Evolutionary conservation across 2,329 filamentous ascomycete genomes (phyloP).

Genomic region (Neobulgaria alba): DNA sequence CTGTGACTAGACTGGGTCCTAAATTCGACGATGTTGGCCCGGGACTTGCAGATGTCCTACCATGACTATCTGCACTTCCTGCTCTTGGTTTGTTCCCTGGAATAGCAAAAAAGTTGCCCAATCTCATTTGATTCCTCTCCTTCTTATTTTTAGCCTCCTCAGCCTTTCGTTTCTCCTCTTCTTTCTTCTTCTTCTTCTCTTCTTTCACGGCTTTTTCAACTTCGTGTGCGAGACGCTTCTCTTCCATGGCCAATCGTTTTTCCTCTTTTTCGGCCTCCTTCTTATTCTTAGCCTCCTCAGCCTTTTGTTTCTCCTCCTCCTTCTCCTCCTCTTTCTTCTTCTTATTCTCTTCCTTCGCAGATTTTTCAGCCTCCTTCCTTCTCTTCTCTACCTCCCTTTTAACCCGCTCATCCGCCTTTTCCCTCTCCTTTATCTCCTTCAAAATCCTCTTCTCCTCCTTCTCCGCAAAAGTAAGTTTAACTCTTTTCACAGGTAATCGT

Average conservation of each 20-base stretch:
- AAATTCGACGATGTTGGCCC: slow-evolving; percentile 5
- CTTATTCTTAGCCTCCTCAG: slow-evolving; percentile 28
- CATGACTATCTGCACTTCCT: slow-evolving; percentile 16
- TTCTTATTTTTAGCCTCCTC: slow-evolving; percentile 39
- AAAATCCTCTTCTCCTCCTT: slow-evolving; percentile 32
- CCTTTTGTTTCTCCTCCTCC: slow-evolving; percentile 23
- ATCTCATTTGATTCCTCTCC: slow-evolving; percentile 37
- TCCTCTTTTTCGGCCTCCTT: slow-evolving; percentile 33
- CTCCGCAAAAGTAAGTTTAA: slow-evolving; percentile 22
- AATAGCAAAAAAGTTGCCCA: slow-evolving; percentile 22
- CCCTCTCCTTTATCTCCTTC: slow-evolving; percentile 23
- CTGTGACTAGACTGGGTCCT: slow-evolving; percentile 4
- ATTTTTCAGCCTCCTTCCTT: slow-evolving; percentile 27
- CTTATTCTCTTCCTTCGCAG: slow-evolving; percentile 32
- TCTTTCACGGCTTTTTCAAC: slow-evolving; percentile 26
- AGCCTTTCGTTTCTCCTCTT: slow-evolving; percentile 34
- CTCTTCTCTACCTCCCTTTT: slow-evolving; percentile 28
- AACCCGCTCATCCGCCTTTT: slow-evolving; percentile 27
- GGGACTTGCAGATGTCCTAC: slow-evolving; percentile 20
- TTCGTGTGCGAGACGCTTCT: slow-evolving; percentile 29
- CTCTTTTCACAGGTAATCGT: slow-evolving; percentile 21
- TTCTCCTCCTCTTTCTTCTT: slow-evolving; percentile 31
- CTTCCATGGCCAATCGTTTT: slow-evolving; percentile 22
- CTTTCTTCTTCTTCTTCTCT: slow-evolving; percentile 27
- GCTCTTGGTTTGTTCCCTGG: slow-evolving; percentile 10